phyloP scores from a whole-genome alignment of 805 yeast genomes.

The Candida nanaspora region DNA sequence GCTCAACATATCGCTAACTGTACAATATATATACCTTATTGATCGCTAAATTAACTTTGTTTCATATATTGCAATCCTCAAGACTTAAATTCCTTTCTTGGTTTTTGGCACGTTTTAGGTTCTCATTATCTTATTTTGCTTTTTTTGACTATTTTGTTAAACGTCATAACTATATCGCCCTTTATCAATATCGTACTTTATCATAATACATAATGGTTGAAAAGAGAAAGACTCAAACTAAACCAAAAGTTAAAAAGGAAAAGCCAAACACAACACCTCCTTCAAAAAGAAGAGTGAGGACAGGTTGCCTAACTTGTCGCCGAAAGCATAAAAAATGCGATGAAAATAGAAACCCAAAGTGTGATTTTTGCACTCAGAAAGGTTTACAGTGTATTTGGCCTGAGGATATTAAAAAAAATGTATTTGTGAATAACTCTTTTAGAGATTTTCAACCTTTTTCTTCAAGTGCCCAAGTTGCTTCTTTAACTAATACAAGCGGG shows the following conservation, averaged over 20 bases:
- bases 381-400: slow-evolving; percentile 32
- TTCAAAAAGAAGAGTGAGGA: slow-evolving; percentile 29
- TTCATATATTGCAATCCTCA: no score
- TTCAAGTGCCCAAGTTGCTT: no score
- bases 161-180: no score
- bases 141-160: background rate
- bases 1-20: no score
- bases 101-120: no score
- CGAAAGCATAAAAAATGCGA: slow-evolving; percentile 50
- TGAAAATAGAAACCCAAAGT: slow-evolving; percentile 43
- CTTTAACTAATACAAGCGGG: no score
- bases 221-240: slow-evolving; percentile 12
- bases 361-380: slow-evolving; percentile 36
- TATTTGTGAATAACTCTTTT: slow-evolving; percentile 21
- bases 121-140: background rate
- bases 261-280: slow-evolving; percentile 16
- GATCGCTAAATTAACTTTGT: no score
- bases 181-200: background rate
- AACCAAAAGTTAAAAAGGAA: slow-evolving; percentile 16
- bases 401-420: slow-evolving; percentile 20
- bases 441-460: slow-evolving; percentile 16
- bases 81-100: background rate
- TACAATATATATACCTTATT: no score
- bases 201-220: slow-evolving; percentile 6
- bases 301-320: slow-evolving; percentile 47